Percentiles rank a stretch among this genome's conserved stretches.
phyloP scores from a whole-genome alignment of 257 asterid species.

The Cordia subcordata region DNA sequence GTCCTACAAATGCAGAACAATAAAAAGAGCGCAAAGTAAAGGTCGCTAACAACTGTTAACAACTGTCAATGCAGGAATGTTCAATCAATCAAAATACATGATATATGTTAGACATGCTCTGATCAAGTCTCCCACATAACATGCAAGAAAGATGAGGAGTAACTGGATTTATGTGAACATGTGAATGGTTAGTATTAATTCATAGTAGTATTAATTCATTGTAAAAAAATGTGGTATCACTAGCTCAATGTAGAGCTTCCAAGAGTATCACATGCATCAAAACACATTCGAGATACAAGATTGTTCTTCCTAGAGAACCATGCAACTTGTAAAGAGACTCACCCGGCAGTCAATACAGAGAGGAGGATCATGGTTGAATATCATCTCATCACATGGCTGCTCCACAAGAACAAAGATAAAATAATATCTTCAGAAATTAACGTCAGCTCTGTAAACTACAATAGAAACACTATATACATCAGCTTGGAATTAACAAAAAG shows the following conservation, averaged over 20 bases:
- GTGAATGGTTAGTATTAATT: no score
- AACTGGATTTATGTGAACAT: no score
- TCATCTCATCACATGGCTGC: constrained; percentile 91
- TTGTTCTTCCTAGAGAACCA: not conserved
- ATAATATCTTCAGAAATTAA: not conserved
- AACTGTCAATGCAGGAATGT: not conserved
- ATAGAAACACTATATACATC: not conserved
- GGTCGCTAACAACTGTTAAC: not conserved
- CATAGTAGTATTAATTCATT: no score
- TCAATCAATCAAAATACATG: not conserved
- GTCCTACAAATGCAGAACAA: constrained; percentile 43
- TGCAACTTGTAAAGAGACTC: constrained; percentile 21
- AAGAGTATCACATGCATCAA: not conserved
- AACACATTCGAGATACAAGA: not conserved
- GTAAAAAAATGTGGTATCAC: no score
- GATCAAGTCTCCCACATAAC: not conserved
- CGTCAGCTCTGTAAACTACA: no score
- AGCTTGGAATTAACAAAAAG: no score
- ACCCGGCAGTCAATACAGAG: constrained; percentile 77
- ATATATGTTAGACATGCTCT: not conserved
- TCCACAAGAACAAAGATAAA: constrained; percentile 34
- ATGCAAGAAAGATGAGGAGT: not conserved
- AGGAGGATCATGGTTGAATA: constrained; percentile 93
- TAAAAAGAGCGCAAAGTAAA: not conserved
- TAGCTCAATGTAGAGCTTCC: no score